Base-by-base conservation (phyloP, 352 stramenopile genomes). In the Phytophthora parvispora region DNA sequence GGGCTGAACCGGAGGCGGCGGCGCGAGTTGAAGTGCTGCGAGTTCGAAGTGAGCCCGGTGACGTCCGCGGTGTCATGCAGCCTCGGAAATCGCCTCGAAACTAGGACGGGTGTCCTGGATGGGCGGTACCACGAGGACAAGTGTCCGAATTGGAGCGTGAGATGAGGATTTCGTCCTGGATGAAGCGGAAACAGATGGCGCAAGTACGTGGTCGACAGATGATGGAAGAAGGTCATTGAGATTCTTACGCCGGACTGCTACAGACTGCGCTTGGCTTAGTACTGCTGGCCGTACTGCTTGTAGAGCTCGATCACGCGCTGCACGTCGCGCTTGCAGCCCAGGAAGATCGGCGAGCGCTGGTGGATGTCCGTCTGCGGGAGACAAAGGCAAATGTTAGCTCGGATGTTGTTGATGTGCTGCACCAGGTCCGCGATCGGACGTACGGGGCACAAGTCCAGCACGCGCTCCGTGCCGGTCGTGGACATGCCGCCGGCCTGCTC, bases 331-430 rank as follows among this genome's bases (percentile, higher is more conserved):
- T 89, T 87, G 76, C 88, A 94, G 69, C 97, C 97, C 82, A 99
- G 82, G 72, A 99, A 99, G 69, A 99, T 99, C 42, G 97, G 91
- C 74, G 96, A 98, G 49, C 98, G 97, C 77, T 98, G 92, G 84
- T 99, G 98, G 83, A 99, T 99, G 70, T 90, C 61, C 61, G 90
- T 94, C 86, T 91, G 59, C 57, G 50, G 45, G 16, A 24, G 27
- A 27, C 3, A 24, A 10, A 16, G 16, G 28, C 51, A 29, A 49
- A 62, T 13, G 61, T 61, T 63, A 54, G 52, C 38, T 29, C 25
- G 18, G 15, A 20, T 42, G 42, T 38, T 32, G 42, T 38, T 32
- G 42, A 61, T 68, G 31, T 50, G 53, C n/a, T 49, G 52, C 47
- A 59, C 43, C 24, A 66, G 16, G 54, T 51, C 49, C 57, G 43